Evolutionary conservation across 352 stramenopile species (phyloP).

Genomic region (Globisporangium yorkense): DNA sequence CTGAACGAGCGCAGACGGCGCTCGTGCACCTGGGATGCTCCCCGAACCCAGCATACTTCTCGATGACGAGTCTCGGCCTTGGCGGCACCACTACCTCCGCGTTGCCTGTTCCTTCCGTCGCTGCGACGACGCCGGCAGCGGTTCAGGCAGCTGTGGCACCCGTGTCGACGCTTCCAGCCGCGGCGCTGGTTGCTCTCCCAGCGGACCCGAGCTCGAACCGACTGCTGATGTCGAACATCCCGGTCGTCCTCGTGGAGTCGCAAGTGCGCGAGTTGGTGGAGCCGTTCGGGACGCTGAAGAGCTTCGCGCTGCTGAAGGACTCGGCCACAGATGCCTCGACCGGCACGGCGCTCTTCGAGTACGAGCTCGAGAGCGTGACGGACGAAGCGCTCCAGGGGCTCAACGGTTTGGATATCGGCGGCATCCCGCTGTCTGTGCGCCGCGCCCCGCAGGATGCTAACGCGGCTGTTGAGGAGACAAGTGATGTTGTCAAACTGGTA

Average conservation of each 20-base stretch:
- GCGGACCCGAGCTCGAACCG: constrained; percentile 25
- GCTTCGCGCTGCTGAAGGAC: constrained; percentile 64
- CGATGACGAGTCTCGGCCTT: neutral
- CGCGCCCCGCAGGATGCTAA: constrained; percentile 29
- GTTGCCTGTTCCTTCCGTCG: no score
- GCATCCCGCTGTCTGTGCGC: constrained; percentile 55
- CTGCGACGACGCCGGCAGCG: no score
- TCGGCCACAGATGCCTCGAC: constrained; percentile 36
- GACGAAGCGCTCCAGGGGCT: constrained; percentile 62
- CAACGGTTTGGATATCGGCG: constrained; percentile 74
- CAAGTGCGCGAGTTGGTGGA: constrained; percentile 83
- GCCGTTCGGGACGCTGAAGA: constrained; percentile 72
- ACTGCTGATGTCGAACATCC: constrained; percentile 82
- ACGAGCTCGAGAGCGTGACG: constrained; percentile 50
- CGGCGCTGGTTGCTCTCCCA: constrained; percentile 5
- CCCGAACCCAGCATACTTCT: constrained; percentile 75
- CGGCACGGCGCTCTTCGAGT: constrained; percentile 78
- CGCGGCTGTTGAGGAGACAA: constrained; percentile 28
- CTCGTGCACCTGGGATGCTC: constrained; percentile 78
- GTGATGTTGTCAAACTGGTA: constrained; percentile 74
- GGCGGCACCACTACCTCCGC: no score
- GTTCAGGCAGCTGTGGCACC: no score
- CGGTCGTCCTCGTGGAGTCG: constrained; percentile 60
- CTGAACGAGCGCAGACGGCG: constrained; percentile 66
- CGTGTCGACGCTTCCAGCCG: neutral